Evolutionary conservation across 768 basidiomycete species (phyloP).

Genomic region (Hydnomerulius pinastri): DNA sequence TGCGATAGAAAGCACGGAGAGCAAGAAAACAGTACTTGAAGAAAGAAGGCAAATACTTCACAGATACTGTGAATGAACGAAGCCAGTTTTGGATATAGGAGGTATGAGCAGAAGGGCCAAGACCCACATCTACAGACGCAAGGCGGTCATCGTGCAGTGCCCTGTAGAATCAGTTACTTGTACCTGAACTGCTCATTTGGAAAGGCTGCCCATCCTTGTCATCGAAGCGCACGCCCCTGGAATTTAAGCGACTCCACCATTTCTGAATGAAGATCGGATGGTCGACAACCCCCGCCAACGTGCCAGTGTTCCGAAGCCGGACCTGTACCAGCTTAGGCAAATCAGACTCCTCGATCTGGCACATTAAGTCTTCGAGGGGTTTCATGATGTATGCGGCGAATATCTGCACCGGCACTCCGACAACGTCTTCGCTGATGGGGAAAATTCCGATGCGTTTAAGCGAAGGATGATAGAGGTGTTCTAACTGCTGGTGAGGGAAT

Average conservation of each 20-base stretch:
- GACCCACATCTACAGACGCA: no score
- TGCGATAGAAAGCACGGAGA: not conserved
- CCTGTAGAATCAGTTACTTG: not conserved
- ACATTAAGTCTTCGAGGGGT: conserved; percentile 42
- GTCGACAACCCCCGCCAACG: conserved; percentile 34
- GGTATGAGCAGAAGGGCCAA: no score
- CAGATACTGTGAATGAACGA: no score
- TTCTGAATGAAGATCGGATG: conserved; percentile 26
- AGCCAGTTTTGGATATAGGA: no score
- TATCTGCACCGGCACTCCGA: conserved; percentile 38
- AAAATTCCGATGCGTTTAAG: conserved; percentile 46
- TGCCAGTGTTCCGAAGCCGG: conserved; percentile 43
- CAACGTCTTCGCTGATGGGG: conserved; percentile 40
- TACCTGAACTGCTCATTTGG: not conserved
- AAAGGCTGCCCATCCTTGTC: conserved; percentile 33
- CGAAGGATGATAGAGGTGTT: conserved; percentile 40
- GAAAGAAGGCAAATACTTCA: no score
- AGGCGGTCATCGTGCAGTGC: not conserved
- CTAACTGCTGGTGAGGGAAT: conserved; percentile 35
- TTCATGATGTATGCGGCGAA: conserved; percentile 42
- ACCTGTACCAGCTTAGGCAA: conserved; percentile 38
- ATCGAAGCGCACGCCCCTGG: conserved; percentile 31
- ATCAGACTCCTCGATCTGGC: conserved; percentile 36
- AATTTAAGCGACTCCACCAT: conserved; percentile 32
- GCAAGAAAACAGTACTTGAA: not conserved